Evolutionary conservation across 345 rosid genomes (phyloP).

Genomic region (Linum usitatissimum): DNA sequence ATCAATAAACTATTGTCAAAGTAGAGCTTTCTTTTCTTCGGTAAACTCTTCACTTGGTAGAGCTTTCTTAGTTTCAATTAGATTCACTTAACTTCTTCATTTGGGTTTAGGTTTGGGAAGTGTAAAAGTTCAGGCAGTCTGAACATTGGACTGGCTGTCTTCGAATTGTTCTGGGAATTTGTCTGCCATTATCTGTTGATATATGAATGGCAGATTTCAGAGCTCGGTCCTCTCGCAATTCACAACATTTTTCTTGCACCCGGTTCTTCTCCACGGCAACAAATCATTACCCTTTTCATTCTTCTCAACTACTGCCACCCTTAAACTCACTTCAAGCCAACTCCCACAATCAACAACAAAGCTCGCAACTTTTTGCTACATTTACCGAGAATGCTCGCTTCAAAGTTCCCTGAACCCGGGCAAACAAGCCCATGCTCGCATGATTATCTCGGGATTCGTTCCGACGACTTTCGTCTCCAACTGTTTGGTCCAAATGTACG

Average conservation of each 20-base stretch:
- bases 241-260: neutral
- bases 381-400: slow-evolving; percentile 58
- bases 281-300: neutral
- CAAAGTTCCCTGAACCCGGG: slow-evolving; percentile 36
- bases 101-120: too few species aligned
- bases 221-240: neutral
- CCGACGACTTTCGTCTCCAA: slow-evolving; percentile 62
- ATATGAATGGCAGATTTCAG: neutral
- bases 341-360: slow-evolving; percentile 10
- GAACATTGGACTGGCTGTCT: too few species aligned
- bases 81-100: too few species aligned
- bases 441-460: slow-evolving; percentile 58
- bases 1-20: too few species aligned
- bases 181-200: too few species aligned
- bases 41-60: too few species aligned
- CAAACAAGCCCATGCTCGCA: slow-evolving; percentile 68
- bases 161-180: too few species aligned
- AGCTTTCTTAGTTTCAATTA: too few species aligned
- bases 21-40: too few species aligned
- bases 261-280: neutral
- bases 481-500: slow-evolving; percentile 57
- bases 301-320: slow-evolving; percentile 6
- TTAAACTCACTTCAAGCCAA: slow-evolving; percentile 13
- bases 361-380: slow-evolving; percentile 45
- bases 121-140: too few species aligned